Percentiles rank a stretch among this genome's conserved stretches.
These are phyloP conservation scores for Ceratocystis ficicola DNA, from an alignment of 2,329 filamentous ascomycete species.

Conservation along the genomic window DNA sequence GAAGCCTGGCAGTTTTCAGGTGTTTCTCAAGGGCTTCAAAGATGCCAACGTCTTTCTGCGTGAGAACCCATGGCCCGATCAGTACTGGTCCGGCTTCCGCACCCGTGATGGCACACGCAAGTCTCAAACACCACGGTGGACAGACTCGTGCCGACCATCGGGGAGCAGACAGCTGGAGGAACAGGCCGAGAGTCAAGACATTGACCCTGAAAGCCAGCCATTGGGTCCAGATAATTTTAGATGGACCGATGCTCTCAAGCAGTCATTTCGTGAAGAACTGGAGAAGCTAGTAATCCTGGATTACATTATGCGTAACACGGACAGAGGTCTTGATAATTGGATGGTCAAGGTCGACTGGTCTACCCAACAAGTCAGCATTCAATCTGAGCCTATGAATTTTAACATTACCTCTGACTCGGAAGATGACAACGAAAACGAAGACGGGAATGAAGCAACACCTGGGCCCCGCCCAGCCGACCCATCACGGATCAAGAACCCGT, in stretches of 20 bases:
- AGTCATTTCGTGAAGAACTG: slow-evolving; percentile 85
- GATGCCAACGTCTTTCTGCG: slow-evolving; percentile 92
- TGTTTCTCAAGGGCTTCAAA: slow-evolving; percentile 93
- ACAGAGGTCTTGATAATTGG: slow-evolving; percentile 95
- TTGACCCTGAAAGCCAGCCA: slow-evolving; percentile 32
- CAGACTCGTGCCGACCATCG: slow-evolving; percentile 64
- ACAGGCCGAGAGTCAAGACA: slow-evolving; percentile 38
- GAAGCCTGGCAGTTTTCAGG: slow-evolving; percentile 92
- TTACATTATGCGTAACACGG: slow-evolving; percentile 98
- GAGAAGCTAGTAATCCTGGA: slow-evolving; percentile 96
- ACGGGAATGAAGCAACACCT: slow-evolving; percentile 28
- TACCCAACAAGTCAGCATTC: slow-evolving; percentile 69
- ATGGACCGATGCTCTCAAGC: slow-evolving; percentile 81
- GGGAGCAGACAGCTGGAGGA: slow-evolving; percentile 30
- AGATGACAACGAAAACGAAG: slow-evolving; percentile 34
- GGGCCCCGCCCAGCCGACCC: slow-evolving; percentile 42
- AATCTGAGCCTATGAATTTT: slow-evolving; percentile 64
- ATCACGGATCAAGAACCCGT: slow-evolving; percentile 33
- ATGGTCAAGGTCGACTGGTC: slow-evolving; percentile 96
- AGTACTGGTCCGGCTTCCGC: slow-evolving; percentile 59
- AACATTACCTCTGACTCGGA: slow-evolving; percentile 42
- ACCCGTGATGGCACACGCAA: slow-evolving; percentile 50
- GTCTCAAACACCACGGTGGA: slow-evolving; percentile 57
- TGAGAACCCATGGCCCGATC: slow-evolving; percentile 94
- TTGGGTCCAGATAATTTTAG: slow-evolving; percentile 49